These are phyloP conservation scores for Cytospora piceae DNA, from an alignment of 2,329 filamentous ascomycete species.

Conservation along the genomic window DNA sequence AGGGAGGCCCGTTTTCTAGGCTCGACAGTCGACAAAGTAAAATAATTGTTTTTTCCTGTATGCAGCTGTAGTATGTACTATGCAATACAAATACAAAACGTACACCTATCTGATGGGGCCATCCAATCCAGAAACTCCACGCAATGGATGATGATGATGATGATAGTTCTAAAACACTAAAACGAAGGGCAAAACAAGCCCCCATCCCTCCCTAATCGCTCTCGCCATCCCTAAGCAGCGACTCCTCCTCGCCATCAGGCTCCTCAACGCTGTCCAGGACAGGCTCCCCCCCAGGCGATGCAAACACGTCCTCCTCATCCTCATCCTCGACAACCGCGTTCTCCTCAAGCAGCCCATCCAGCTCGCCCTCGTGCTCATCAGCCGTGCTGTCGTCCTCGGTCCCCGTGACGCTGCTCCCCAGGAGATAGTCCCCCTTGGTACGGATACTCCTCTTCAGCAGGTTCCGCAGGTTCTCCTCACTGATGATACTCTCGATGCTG, in stretches of 20 bases:
- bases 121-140: conserved; percentile 2
- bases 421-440: not conserved
- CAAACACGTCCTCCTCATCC: conserved; percentile 15
- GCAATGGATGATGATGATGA: conserved; percentile 2
- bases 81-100: not conserved
- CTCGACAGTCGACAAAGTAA: too few species aligned
- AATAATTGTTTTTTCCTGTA: not conserved
- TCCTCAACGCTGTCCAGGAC: conserved; percentile 15
- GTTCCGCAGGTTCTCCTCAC: conserved; percentile 58
- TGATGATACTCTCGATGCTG: conserved; percentile 64
- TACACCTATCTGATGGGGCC: not conserved
- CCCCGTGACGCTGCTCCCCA: conserved; percentile 25
- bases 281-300: conserved; percentile 3
- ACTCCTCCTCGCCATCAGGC: conserved; percentile 1
- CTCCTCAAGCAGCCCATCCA: conserved; percentile 13
- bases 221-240: conserved; percentile 13
- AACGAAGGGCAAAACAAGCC: not conserved
- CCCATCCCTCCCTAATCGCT: not conserved
- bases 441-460: conserved; percentile 37
- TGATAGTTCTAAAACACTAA: not conserved
- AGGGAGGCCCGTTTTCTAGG: too few species aligned
- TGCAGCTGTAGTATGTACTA: not conserved
- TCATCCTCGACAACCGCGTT: conserved; percentile 23
- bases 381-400: conserved; percentile 30
- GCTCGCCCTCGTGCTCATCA: conserved; percentile 25